Conservation (phyloP, 768 basidiomycete genomes). For the Boletellus ananas region DNA sequence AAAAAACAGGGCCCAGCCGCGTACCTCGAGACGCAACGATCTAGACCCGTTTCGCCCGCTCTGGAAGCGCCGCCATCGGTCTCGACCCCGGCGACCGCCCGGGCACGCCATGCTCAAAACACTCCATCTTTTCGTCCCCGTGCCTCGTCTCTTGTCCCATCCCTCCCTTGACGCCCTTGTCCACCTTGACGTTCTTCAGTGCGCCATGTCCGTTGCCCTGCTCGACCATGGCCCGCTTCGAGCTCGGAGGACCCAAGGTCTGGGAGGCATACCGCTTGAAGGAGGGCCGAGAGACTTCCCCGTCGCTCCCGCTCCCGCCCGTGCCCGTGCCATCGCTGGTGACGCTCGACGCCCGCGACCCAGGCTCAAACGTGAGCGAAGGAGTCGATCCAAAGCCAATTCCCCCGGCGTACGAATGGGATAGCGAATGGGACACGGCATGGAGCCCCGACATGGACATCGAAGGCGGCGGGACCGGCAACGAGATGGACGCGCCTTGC, state of each 20-base stretch:
- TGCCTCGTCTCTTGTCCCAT: background rate
- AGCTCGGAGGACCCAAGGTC: slow-evolving; percentile 57
- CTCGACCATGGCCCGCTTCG: slow-evolving; percentile 50
- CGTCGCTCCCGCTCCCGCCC: slow-evolving; percentile 30
- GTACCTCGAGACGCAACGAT: too few species aligned
- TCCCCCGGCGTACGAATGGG: background rate
- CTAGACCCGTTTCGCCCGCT: slow-evolving; percentile 26
- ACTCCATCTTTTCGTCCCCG: background rate
- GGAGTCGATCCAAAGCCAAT: slow-evolving; percentile 4
- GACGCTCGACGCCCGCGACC: slow-evolving; percentile 31
- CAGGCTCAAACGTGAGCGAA: slow-evolving; percentile 20
- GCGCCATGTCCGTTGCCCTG: slow-evolving; percentile 14
- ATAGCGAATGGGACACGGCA: slow-evolving; percentile 1
- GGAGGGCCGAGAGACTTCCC: slow-evolving; percentile 46
- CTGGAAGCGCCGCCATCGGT: slow-evolving; percentile 29
- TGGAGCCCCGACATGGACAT: slow-evolving; percentile 14
- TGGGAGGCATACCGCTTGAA: slow-evolving; percentile 75
- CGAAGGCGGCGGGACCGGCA: slow-evolving; percentile 29
- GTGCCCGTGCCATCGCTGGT: slow-evolving; percentile 31
- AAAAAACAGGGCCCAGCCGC: too few species aligned
- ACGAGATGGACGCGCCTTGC: slow-evolving; percentile 30
- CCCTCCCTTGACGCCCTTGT: background rate
- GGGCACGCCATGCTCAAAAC: slow-evolving; percentile 12
- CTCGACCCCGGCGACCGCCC: slow-evolving; percentile 21
- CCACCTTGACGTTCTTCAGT: slow-evolving; percentile 3